Base-by-base conservation (phyloP, 2,329 filamentous ascomycete species). In the Paracoccidioides lutzii region DNA sequence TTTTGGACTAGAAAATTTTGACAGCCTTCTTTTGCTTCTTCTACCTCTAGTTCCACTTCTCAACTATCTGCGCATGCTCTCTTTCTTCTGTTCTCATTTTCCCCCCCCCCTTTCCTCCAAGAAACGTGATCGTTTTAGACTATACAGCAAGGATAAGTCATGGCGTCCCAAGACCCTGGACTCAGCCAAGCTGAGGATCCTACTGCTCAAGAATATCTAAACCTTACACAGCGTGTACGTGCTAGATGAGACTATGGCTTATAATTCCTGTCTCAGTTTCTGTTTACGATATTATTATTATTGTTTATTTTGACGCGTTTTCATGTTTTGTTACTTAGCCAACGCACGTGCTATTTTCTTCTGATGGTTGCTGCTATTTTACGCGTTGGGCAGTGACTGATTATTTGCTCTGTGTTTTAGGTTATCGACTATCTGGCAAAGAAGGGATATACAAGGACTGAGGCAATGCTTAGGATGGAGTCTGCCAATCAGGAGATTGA, bases 401-500 rank as follows among this genome's bases (percentile, higher is more conserved):
- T 52, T 41, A 8, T 35, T 10, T 42, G 28, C 32, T 38, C 10
- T 22, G 9, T n/a, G 9, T 58, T 64, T 40, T 65, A 87, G 83
- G 84, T 98, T 3, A 90, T 95, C 7, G 93, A 98, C 64, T 98
- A 98, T 69, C 78, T 98, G 0, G 82, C 90, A 2, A 98, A 98
- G 70, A 90, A 96, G 62, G 93, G 93, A 0, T 98, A 96, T 71
- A 90, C 84, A 54, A 81, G 87, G 30, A 97, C 93, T 0, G 93
- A 98, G 71, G 88, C 91, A 22, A 88, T 93, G 68, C 87, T 98
- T 54, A 83, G 93, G 45, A 86, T 89, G 69, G 93, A 98, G 71
- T 95, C 90, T 1, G 84, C 87, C 30, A 84, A 90, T 62, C 79
- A 93, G 44, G 88, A 91, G 56, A 79, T 85, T 28, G 88, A 90